These are phyloP conservation scores for Lipomyces sp. DNA, from an alignment of 805 yeast genomes.

Conservation along the genomic window DNA sequence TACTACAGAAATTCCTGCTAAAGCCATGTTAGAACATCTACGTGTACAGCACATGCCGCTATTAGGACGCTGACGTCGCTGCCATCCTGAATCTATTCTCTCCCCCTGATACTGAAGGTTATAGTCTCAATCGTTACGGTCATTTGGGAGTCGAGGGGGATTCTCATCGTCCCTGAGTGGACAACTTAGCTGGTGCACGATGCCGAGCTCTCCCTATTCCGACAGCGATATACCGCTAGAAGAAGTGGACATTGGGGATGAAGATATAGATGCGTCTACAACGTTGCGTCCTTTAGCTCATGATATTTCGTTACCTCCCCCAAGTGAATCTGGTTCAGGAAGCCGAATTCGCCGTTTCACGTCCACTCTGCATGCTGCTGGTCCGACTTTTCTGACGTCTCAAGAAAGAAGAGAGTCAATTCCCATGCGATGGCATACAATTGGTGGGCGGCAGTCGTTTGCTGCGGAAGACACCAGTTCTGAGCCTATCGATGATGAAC, in stretches of 20 bases:
- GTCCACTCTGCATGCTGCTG: not conserved
- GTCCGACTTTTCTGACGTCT: not conserved
- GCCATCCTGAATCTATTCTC: not conserved
- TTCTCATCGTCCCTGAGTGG: not conserved
- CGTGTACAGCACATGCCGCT: not conserved
- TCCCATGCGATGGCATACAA: constrained; percentile 11
- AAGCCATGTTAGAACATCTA: too few species aligned
- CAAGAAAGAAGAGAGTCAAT: constrained; percentile 1
- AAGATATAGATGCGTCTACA: not conserved
- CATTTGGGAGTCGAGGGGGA: not conserved
- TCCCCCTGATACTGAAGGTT: not conserved
- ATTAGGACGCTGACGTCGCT: not conserved
- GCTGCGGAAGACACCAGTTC: not conserved
- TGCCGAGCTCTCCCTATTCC: not conserved
- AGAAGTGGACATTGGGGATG: constrained; percentile 10
- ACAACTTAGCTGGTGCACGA: not conserved
- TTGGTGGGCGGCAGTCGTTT: constrained; percentile 2
- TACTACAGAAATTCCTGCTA: not conserved
- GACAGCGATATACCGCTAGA: constrained; percentile 8
- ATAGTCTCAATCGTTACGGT: not conserved
- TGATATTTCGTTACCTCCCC: not conserved
- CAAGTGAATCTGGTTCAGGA: not conserved
- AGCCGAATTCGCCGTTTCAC: not conserved
- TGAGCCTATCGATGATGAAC: not conserved
- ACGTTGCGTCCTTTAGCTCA: not conserved